Evolutionary conservation across 345 rosid genomes (phyloP), one percentile per base, ranked within the genome.

Genomic region (Psidium friedrichsthalianum): DNA sequence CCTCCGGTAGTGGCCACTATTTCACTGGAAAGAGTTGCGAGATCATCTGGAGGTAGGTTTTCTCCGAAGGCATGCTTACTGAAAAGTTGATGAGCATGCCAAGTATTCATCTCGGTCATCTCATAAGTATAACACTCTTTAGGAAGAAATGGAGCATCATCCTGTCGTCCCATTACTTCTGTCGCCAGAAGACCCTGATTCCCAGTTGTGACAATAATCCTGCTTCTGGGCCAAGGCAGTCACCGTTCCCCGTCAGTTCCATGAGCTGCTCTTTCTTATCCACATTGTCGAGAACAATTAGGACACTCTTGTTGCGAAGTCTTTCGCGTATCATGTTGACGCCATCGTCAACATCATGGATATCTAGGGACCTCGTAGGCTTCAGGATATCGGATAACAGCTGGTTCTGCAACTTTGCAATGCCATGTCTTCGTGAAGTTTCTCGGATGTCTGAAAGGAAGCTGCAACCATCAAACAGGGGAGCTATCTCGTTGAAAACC

Each of bases 121-220:
- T 86, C 74, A 32, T 83, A 86, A 59, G 6, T 42, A 44, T 2
- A 1, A 8, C 3, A 4, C 21, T 3, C 56, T 25, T 52, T 0
- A 13, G 18, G 40, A 44, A 59, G 20, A 59, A 61, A 61, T 56
- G 58, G 11, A 25, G 21, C 58, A 56, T 3, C 3, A 20, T 20
- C 20, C 9, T 13, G 53, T 51, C 10, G 42, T 74, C 42, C 32
- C 54, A 52, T 40, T 15, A 44, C 25, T 24, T 11, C 57, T 57
- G 8, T 32, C 42, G 0, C 0, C 74, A n/a, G 6, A 6, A 29
- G 32, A 6, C 21, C 53, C 11, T 0, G 8, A 6, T 74, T 9
- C 20, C 83, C 53, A 8, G 87, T 82, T 10, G 87, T 86, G 40
- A 86, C 8, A 15, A 86, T 86, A 27, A 86, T n/a, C 49, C 82